phyloP scores from a whole-genome alignment of 371 early-diverging fungal species.

The Pancytospora epiphaga region DNA sequence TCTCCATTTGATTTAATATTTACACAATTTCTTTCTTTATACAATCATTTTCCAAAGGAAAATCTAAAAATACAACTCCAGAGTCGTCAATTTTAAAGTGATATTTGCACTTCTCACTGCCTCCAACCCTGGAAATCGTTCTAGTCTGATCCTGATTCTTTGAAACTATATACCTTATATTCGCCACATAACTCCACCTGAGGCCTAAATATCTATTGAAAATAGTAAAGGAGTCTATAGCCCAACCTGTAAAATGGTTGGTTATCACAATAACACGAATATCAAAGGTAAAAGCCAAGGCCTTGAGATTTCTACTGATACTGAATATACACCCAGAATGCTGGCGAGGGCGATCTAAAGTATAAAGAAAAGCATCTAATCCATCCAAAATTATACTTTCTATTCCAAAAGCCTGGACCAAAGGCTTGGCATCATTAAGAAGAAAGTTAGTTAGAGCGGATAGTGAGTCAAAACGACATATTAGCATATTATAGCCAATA shows the following conservation, averaged over 20 bases:
- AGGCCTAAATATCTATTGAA: slow-evolving; percentile 15
- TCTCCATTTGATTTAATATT: no score
- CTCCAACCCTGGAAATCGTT: background rate
- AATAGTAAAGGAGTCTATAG: background rate
- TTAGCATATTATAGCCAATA: background rate
- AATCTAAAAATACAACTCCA: background rate
- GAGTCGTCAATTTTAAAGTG: background rate
- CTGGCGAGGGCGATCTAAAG: background rate
- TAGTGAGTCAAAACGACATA: slow-evolving; percentile 3
- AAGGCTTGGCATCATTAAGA: background rate
- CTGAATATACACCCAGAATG: background rate
- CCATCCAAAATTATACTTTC: slow-evolving; percentile 20
- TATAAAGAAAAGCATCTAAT: slow-evolving; percentile 19
- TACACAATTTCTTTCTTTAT: no score
- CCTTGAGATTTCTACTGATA: slow-evolving; percentile 11
- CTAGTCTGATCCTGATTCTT: background rate
- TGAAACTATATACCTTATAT: slow-evolving; percentile 13
- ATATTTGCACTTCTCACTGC: background rate
- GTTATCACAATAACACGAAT: slow-evolving; percentile 14
- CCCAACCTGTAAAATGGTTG: background rate
- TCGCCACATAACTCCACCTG: slow-evolving; percentile 5
- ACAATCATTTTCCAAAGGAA: no score
- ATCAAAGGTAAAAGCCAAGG: background rate
- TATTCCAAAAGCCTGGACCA: background rate
- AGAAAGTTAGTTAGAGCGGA: slow-evolving; percentile 12